A percentile compares a stretch with the other conserved stretches of the same genome.
phyloP scores from a whole-genome alignment of 192 early-diverging fungal genomes.

The Coemansia sp. region DNA sequence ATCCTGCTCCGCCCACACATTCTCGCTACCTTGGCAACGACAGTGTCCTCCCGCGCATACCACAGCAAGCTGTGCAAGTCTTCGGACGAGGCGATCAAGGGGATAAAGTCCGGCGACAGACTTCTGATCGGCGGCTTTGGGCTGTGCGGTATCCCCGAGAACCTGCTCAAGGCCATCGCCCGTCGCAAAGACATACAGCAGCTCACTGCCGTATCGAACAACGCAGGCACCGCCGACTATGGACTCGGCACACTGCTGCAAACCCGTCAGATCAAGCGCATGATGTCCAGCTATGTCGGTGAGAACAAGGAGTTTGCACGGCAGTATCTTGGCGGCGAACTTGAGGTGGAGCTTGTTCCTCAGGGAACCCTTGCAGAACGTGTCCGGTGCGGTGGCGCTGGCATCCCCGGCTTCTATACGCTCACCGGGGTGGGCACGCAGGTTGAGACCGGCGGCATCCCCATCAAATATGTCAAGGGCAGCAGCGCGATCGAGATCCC shows the following conservation, averaged over 20 bases:
- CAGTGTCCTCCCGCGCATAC: conserved; percentile 29
- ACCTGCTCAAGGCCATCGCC: conserved; percentile 68
- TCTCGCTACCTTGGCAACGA: conserved; percentile 17
- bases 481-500: conserved; percentile 56
- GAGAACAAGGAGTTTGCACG: conserved; percentile 83
- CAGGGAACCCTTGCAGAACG: conserved; percentile 80
- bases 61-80: conserved; percentile 62
- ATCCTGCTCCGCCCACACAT: conserved; percentile 29
- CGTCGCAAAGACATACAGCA: conserved; percentile 64
- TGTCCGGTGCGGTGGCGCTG: conserved; percentile 76
- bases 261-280: conserved; percentile 75
- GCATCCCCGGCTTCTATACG: conserved; percentile 75
- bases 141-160: conserved; percentile 81
- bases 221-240: conserved; percentile 74
- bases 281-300: conserved; percentile 78
- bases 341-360: conserved; percentile 77
- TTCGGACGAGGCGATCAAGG: conserved; percentile 64
- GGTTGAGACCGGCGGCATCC: conserved; percentile 71
- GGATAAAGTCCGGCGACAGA: conserved; percentile 61
- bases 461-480: conserved; percentile 67
- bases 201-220: conserved; percentile 76
- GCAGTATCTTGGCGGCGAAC: conserved; percentile 79
- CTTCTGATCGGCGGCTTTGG: conserved; percentile 75
- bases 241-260: conserved; percentile 70
- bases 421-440: conserved; percentile 72